phyloP scores from a whole-genome alignment of 1,139 yeast species.

The Blastobotrys raffinosifermentans region DNA sequence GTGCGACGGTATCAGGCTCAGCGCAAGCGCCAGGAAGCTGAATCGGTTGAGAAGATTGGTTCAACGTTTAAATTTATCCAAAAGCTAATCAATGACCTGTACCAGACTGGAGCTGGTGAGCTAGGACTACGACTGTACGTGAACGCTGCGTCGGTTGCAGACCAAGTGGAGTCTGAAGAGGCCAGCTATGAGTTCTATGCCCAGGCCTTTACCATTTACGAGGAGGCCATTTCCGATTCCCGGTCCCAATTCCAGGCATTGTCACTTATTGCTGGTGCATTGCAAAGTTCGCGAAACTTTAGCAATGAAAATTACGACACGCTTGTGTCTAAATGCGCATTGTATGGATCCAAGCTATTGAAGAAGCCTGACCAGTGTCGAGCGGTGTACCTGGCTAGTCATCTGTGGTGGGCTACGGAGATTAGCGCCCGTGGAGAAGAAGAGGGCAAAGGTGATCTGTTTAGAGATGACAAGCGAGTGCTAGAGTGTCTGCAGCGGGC shows the following conservation, averaged over 20 bases:
- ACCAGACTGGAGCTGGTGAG: slow-evolving; percentile 47
- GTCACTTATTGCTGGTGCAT: slow-evolving; percentile 53
- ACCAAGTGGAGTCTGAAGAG: slow-evolving; percentile 57
- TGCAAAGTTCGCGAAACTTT: slow-evolving; percentile 56
- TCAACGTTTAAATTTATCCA: slow-evolving; percentile 68
- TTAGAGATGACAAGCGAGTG: slow-evolving; percentile 55
- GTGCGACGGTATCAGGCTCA: slow-evolving; percentile 43
- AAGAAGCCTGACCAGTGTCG: slow-evolving; percentile 95
- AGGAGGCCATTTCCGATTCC: slow-evolving; percentile 67
- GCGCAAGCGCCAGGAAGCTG: slow-evolving; percentile 25
- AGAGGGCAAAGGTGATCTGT: slow-evolving; percentile 37
- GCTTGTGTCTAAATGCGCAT: slow-evolving; percentile 75
- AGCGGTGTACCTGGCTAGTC: slow-evolving; percentile 81
- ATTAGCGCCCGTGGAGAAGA: slow-evolving; percentile 44
- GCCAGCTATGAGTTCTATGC: slow-evolving; percentile 86
- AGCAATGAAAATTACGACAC: slow-evolving; percentile 62
- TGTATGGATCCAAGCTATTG: slow-evolving; percentile 81
- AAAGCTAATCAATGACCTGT: slow-evolving; percentile 64
- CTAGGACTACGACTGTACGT: slow-evolving; percentile 44
- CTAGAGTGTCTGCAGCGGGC: slow-evolving; percentile 70
- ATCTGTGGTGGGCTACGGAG: slow-evolving; percentile 89
- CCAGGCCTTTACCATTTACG: slow-evolving; percentile 82
- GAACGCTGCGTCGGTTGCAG: slow-evolving; percentile 56
- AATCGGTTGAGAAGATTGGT: slow-evolving; percentile 35
- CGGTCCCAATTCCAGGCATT: slow-evolving; percentile 52